Evolutionary conservation across 192 early-diverging fungal species (phyloP).

Genomic region (Linderina pennispora): DNA sequence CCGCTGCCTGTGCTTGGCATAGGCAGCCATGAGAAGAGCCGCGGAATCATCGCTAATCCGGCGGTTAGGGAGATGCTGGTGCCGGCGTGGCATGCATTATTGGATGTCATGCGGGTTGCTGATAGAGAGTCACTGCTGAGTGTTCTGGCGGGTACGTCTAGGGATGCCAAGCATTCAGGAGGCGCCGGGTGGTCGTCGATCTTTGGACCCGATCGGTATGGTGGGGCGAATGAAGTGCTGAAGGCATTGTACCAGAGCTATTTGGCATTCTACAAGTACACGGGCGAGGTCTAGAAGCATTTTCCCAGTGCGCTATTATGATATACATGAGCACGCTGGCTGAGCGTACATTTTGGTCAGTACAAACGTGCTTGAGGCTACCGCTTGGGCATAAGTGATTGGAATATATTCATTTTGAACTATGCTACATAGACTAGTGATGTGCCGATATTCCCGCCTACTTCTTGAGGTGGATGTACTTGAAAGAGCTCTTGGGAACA

Average conservation of each 20-base stretch:
- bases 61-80: slow-evolving; percentile 34
- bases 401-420: no score
- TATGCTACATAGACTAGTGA: no score
- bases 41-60: slow-evolving; percentile 13
- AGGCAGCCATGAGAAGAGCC: neutral
- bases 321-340: no score
- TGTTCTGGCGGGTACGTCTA: slow-evolving; percentile 12
- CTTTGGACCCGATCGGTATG: slow-evolving; percentile 25
- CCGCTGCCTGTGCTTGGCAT: slow-evolving; percentile 11
- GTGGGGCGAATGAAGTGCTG: slow-evolving; percentile 38
- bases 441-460: no score
- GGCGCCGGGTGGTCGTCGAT: slow-evolving; percentile 17
- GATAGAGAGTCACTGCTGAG: slow-evolving; percentile 19
- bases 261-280: slow-evolving; percentile 34
- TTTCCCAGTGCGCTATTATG: no score
- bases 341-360: no score
- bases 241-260: slow-evolving; percentile 42
- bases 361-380: no score
- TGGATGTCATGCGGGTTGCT: slow-evolving; percentile 24
- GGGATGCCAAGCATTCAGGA: neutral
- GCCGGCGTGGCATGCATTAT: slow-evolving; percentile 35
- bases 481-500: no score
- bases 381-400: no score
- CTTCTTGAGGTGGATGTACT: no score
- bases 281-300: slow-evolving; percentile 29